Conservation (phyloP, 2,329 filamentous ascomycete species). For the Coniochaeta sp. region DNA sequence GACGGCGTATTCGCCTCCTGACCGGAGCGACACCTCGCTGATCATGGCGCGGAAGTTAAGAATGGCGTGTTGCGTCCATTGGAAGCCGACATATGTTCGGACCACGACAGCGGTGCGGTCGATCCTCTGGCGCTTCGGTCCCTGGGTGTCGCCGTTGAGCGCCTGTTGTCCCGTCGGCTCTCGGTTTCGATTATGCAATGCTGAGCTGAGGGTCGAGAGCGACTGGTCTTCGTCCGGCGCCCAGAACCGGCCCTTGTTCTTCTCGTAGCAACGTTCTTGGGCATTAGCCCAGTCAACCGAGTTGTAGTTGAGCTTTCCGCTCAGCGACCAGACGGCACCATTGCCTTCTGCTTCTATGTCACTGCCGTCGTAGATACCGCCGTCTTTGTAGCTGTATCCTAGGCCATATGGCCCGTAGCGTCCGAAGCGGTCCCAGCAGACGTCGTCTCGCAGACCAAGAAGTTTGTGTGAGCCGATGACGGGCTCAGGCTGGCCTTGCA, state of each 20-base stretch:
- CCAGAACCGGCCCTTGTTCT: conserved; percentile 57
- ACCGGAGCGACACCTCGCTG: conserved; percentile 67
- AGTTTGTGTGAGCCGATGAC: conserved; percentile 70
- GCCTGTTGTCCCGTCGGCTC: background rate
- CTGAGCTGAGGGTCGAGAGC: conserved; percentile 1
- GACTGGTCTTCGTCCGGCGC: conserved; percentile 4
- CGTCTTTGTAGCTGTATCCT: conserved; percentile 68
- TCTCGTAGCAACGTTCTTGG: conserved; percentile 44
- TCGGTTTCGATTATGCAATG: conserved; percentile 4
- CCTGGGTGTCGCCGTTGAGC: background rate
- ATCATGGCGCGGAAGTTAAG: conserved; percentile 78
- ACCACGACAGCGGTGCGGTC: conserved; percentile 68
- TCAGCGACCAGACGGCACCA: conserved; percentile 47
- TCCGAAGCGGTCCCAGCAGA: conserved; percentile 85
- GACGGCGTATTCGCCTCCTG: conserved; percentile 74
- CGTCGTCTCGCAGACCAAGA: conserved; percentile 65
- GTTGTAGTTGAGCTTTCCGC: conserved; percentile 49
- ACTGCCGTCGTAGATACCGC: conserved; percentile 64
- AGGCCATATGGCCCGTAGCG: conserved; percentile 78
- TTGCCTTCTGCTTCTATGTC: conserved; percentile 66
- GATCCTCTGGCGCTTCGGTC: conserved; percentile 27
- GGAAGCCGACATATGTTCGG: conserved; percentile 71
- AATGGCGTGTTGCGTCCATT: conserved; percentile 70
- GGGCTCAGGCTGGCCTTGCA: conserved; percentile 70
- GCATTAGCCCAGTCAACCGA: conserved; percentile 47